Percentiles rank a stretch among this genome's conserved stretches.
Evolutionary conservation across 257 asterid species (phyloP).

Genomic region (Solanum tacnaense): DNA sequence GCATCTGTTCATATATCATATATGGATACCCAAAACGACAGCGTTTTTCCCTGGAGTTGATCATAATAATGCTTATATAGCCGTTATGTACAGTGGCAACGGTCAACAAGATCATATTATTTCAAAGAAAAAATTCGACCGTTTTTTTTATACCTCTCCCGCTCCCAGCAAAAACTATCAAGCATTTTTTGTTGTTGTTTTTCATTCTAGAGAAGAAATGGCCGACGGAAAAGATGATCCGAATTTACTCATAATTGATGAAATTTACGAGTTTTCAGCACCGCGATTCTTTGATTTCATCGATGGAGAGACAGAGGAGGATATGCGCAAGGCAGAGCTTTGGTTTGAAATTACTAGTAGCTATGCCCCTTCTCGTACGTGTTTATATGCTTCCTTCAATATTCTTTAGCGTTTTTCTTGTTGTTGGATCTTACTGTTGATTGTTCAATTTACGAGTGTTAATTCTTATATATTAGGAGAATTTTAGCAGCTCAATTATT

Average conservation of each 20-base stretch:
- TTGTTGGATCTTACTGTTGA: not conserved
- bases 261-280: slow-evolving; percentile 70
- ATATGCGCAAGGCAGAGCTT: slow-evolving; percentile 60
- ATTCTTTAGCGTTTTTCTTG: not conserved
- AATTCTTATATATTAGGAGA: not conserved
- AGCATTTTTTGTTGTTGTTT: not conserved
- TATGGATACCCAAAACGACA: not conserved
- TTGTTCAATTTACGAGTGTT: not conserved
- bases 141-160: not conserved
- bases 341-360: slow-evolving; percentile 59
- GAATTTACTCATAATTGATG: slow-evolving; percentile 33
- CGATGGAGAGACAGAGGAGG: slow-evolving; percentile 48
- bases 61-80: not conserved
- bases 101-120: not conserved
- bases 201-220: slow-evolving; percentile 6
- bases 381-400: not conserved
- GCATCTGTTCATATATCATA: not conserved
- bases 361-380: slow-evolving; percentile 93
- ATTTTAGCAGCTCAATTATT: too few relatives aligned
- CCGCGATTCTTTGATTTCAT: slow-evolving; percentile 68
- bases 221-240: slow-evolving; percentile 40
- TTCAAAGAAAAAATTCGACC: not conserved
- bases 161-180: not conserved
- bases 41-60: not conserved
- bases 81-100: not conserved